These are phyloP conservation scores for Gloeostereum incarnatum DNA, from an alignment of 768 basidiomycete genomes.

Conservation along the genomic window DNA sequence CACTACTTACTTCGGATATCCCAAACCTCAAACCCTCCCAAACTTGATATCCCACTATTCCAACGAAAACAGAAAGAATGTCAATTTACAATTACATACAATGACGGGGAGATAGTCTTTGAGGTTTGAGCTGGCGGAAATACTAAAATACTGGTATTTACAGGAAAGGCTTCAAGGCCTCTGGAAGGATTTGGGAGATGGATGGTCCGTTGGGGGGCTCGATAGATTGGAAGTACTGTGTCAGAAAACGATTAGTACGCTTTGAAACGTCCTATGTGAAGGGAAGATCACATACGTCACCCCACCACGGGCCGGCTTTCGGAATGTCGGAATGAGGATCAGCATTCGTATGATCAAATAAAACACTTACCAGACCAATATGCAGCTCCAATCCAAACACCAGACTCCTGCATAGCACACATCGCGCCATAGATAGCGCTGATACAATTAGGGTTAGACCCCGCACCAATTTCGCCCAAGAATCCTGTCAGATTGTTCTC, in stretches of 20 bases:
- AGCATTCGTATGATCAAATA: conserved; percentile 9
- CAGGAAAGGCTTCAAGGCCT: conserved; percentile 46
- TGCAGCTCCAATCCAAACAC: conserved; percentile 45
- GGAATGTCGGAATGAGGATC: conserved; percentile 38
- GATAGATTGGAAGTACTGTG: conserved; percentile 49
- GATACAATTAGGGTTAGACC: conserved; percentile 25
- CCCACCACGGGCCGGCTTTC: conserved; percentile 62
- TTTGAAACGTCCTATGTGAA: not conserved
- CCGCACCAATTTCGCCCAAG: conserved; percentile 55
- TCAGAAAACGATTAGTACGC: too few species aligned
- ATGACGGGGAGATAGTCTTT: too few species aligned
- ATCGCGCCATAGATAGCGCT: conserved; percentile 44
- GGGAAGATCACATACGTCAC: conserved; percentile 29
- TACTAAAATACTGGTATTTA: too few species aligned
- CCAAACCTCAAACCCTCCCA: conserved; percentile 77
- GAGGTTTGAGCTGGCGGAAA: too few species aligned
- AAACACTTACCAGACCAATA: conserved; percentile 4
- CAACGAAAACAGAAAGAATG: too few species aligned
- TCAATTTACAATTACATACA: too few species aligned
- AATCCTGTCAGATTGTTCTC: conserved; percentile 51
- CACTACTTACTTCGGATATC: conserved; percentile 42
- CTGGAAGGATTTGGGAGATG: conserved; percentile 42
- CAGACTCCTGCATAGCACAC: conserved; percentile 48
- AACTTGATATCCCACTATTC: too few species aligned
- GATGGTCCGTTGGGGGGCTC: conserved; percentile 51